Evolutionary conservation across 2,329 filamentous ascomycete species (phyloP), one percentile per base, ranked within the genome.

Genomic region (Gremmenia infestans): DNA sequence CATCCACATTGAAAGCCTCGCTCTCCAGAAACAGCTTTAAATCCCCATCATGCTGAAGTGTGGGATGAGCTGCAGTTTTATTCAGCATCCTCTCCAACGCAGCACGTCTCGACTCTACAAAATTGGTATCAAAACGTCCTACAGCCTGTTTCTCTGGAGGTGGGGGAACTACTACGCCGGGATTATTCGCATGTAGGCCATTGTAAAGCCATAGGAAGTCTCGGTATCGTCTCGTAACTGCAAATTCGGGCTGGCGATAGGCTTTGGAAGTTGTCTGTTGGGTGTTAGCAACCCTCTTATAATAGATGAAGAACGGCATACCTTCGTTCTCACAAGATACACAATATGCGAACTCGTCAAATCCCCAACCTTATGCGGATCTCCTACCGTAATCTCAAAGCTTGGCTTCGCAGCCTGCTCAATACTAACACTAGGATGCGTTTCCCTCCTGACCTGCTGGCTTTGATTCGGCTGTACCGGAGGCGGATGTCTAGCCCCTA

Each of bases 171-270:
- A 99, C 91, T 39, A 97, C 86, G 55, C 94, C 94, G 0, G 94
- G 94, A 67, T 94, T 97, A 72, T 96, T 99, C 59, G 86, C 87
- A 71, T 97, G 94, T 58, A 99, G 79, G 32, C 92, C 91, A 65
- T 87, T 97, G 73, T 99, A 99, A 28, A 99, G 84, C 94, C 94
- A 99, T 52, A 99, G 78, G 72, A 99, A 99, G 74, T 99, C 94
- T 57, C 92, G 87, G 73, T 97, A 99, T 68, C 94, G 85, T 65
- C 94, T 83, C 68, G 91, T 96, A 64, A 99, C 94, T 55, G 91
- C 87, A 68, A 99, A 97, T 68, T 96, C 92, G 52, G 89, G 80
- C 67, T 93, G 88, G 69, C 89, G 89, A 73, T 97, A 99, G 51
- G 91, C 94, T 76, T 97, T 97, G 39, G 93, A 97, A 1, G 91